Evolutionary conservation across 768 basidiomycete genomes (phyloP), one percentile per base, ranked within the genome.

Genomic region (Agaricus subrufescens): DNA sequence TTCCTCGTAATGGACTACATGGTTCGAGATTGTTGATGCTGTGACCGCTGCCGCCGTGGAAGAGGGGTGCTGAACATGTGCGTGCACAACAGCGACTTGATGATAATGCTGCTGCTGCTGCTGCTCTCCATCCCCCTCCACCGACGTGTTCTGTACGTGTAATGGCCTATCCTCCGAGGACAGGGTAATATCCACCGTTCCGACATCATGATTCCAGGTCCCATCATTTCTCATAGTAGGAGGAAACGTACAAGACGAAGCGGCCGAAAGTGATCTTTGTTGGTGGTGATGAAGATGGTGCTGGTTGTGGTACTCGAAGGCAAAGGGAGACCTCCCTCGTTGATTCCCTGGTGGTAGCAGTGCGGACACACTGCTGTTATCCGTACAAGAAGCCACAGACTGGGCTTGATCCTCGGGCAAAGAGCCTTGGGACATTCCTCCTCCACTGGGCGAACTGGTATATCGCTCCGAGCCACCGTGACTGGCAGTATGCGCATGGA

Each of bases 401-500:
- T 38, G 49, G 9, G 19, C 23, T 26, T 53, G 52, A 53, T 53
- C 52, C 52, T 46, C 52, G 34, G 52, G 12, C 37, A 39, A 50
- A 50, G 19, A 1, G 11, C 26, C n/a, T 6, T 38, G 50, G 25
- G 27, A 34, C 10, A 51, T 51, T 26, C 31, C 31, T 31, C 31
- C 31, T 31, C 31, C 27, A 31, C 5, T 52, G 23, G 51, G 42
- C n/a, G 51, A 31, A 40, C 43, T 52, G 19, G 42, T 34, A 30
- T 52, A 52, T 26, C 51, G 40, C 10, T 45, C 51, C 31, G 34
- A 25, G 19, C 19, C 19, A 25, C 37, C 23, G 15, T 46, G 14
- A 10, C 29, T 51, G 19, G 19, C 19, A 52, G 57, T 29, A 70
- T 38, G 7, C 37, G 58, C 61, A 72, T 31, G 29, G n/a, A 14